A percentile compares a stretch with the other conserved stretches of the same genome.
These are phyloP conservation scores for Nemania diffusa DNA, from an alignment of 2,329 filamentous ascomycete species.

Conservation along the genomic window DNA sequence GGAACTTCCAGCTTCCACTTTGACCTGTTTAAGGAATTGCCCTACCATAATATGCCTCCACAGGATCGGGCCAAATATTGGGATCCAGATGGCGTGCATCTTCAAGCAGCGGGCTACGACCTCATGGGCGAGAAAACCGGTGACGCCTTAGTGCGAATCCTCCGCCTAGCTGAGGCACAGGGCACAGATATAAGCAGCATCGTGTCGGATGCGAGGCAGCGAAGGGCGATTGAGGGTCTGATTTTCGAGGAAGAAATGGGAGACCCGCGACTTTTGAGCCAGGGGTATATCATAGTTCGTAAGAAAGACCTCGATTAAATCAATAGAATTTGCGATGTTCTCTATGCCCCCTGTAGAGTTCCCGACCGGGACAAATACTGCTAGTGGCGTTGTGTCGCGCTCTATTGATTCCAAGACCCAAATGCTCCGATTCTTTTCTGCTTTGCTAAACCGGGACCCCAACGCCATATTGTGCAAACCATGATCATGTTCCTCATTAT, in stretches of 20 bases:
- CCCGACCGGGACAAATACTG: background rate
- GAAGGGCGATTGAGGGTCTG: constrained; percentile 52
- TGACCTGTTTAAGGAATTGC: constrained; percentile 65
- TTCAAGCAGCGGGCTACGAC: constrained; percentile 68
- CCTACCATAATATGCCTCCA: constrained; percentile 61
- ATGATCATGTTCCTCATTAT: constrained; percentile 13
- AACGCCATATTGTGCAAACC: constrained; percentile 25
- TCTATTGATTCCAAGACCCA: background rate
- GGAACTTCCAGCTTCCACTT: constrained; percentile 59
- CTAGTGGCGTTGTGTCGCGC: background rate
- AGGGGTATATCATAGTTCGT: constrained; percentile 66
- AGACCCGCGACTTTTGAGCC: constrained; percentile 57
- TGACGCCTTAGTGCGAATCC: constrained; percentile 60
- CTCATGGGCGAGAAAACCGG: constrained; percentile 69
- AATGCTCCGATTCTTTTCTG: constrained; percentile 16
- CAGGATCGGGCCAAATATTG: constrained; percentile 62
- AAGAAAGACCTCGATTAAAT: constrained; percentile 61
- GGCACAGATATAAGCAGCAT: constrained; percentile 48
- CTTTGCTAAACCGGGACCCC: constrained; percentile 21
- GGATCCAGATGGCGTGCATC: constrained; percentile 68
- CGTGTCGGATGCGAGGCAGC: constrained; percentile 43
- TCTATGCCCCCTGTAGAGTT: background rate
- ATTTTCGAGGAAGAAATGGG: constrained; percentile 63
- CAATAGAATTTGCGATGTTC: constrained; percentile 37
- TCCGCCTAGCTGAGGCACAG: constrained; percentile 50